A percentile compares a stretch with the other conserved stretches of the same genome.
These are phyloP conservation scores for Candida chauliodis DNA, from an alignment of 805 yeast species.

Conservation along the genomic window DNA sequence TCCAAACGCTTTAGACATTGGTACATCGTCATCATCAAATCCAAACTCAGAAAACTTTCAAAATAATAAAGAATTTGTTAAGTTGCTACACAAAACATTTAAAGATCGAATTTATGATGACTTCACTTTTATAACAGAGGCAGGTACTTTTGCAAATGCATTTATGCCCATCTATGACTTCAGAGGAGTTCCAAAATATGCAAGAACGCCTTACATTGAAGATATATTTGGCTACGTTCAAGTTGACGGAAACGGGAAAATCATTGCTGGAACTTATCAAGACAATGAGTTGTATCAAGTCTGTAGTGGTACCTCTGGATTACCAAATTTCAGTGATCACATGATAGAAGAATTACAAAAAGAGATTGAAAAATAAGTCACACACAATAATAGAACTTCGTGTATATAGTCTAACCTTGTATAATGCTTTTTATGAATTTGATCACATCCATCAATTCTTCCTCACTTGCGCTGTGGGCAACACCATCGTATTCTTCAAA, in stretches of 20 bases:
- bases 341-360: slow-evolving; percentile 38
- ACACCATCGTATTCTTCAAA: slow-evolving; percentile 60
- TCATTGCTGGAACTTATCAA: slow-evolving; percentile 54
- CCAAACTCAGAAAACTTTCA: slow-evolving; percentile 20
- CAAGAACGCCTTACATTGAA: slow-evolving; percentile 67
- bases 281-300: slow-evolving; percentile 57
- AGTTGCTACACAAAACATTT: slow-evolving; percentile 24
- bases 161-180: slow-evolving; percentile 73
- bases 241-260: slow-evolving; percentile 52
- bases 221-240: slow-evolving; percentile 68
- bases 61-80: slow-evolving; percentile 25
- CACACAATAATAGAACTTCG: too few relatives aligned
- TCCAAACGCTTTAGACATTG: slow-evolving; percentile 23
- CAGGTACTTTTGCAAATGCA: slow-evolving; percentile 47
- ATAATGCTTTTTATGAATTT: slow-evolving; percentile 26
- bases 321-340: slow-evolving; percentile 50
- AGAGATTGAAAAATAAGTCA: slow-evolving; percentile 18
- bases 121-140: slow-evolving; percentile 53
- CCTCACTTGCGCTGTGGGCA: slow-evolving; percentile 64
- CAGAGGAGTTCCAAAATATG: slow-evolving; percentile 59
- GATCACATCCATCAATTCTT: slow-evolving; percentile 58
- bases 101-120: slow-evolving; percentile 35
- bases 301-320: slow-evolving; percentile 25
- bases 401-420: slow-evolving; percentile 1
- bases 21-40: slow-evolving; percentile 10